Conservation (phyloP, 2,329 filamentous ascomycete genomes). For the Aspergillus pseudoglaucus region DNA sequence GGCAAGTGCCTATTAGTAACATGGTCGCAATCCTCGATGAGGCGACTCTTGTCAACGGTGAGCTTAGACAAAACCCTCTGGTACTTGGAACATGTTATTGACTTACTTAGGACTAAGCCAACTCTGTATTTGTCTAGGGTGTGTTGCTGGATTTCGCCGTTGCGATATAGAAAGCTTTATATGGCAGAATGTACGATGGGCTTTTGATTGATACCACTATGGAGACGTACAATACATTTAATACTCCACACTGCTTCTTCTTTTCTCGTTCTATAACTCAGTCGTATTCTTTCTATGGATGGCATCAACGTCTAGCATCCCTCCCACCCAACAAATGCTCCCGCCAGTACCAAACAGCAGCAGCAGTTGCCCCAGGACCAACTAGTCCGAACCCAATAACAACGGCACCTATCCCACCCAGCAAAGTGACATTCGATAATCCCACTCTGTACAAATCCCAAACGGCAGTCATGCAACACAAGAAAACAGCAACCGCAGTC, state of each 20-base stretch:
- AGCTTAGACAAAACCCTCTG: neutral
- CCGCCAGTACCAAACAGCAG: slow-evolving; percentile 18
- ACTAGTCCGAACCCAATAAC: slow-evolving; percentile 7
- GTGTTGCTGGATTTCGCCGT: slow-evolving; percentile 11
- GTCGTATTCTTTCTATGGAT: too few relatives aligned
- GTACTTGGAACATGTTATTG: neutral
- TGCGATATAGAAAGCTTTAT: slow-evolving; percentile 10
- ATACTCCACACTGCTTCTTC: neutral
- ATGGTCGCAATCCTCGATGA: neutral
- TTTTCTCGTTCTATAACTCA: neutral
- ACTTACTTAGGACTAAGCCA: slow-evolving; percentile 5
- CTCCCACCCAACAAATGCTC: slow-evolving; percentile 5
- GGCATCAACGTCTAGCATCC: too few relatives aligned
- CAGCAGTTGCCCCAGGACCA: slow-evolving; percentile 16
- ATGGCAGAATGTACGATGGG: slow-evolving; percentile 1
- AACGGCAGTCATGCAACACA: slow-evolving; percentile 14
- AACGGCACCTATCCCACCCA: slow-evolving; percentile 1
- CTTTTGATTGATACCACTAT: neutral
- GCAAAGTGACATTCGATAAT: slow-evolving; percentile 6
- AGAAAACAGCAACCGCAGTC: slow-evolving; percentile 10
- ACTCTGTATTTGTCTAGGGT: slow-evolving; percentile 8
- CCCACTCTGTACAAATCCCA: slow-evolving; percentile 17
- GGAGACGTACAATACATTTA: neutral
- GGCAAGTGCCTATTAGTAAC: neutral
- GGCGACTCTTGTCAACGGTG: neutral